Evolutionary conservation across 768 basidiomycete genomes (phyloP), one percentile per base, ranked within the genome.

Genomic region (Pisolithus albus): DNA sequence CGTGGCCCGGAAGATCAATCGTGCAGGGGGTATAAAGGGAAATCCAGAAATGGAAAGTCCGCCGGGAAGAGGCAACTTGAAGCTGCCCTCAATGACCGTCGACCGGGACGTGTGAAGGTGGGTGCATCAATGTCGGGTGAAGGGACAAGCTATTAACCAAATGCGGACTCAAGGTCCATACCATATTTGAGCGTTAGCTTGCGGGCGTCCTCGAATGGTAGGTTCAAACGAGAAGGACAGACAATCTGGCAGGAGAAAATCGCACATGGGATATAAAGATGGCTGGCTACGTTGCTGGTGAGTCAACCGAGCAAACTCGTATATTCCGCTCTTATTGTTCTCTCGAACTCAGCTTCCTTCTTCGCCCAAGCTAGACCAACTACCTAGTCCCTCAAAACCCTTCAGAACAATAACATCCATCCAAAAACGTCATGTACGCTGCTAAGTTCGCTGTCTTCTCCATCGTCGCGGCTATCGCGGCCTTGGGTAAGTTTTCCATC

Each of bases 301-400:
- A 61, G 49, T 57, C 60, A 59, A 48, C 37, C 56, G 48, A 58
- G 53, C 49, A 16, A 23, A 34, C 46, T 50, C 50, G 50, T 58
- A 55, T 58, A 52, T 7, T 52, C 55, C 53, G 34, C 51, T 59
- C 65, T 65, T 67, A 67, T 69, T 69, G 65, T 67, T 69, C 56
- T 59, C 42, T 42, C 46, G 40, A 52, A 44, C 44, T 52, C 28
- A 36, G 39, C 44, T 49, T 46, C 47, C 44, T 47, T 46, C 23
- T 23, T 37, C 53, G 39, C 40, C 49, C 46, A 48, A 21, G 18
- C 45, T 44, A 36, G 42, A 49, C 41, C 21, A 37, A 10, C 24
- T n/a, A n/a, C n/a, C n/a, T n/a, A 11, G 47, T 19, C 37, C 39
- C 39, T 38, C 18, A 30, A 16, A 51, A 28, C 11, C 28, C 52